phyloP scores from a whole-genome alignment of 2,329 filamentous ascomycete genomes.

The Pezicula carpinea region DNA sequence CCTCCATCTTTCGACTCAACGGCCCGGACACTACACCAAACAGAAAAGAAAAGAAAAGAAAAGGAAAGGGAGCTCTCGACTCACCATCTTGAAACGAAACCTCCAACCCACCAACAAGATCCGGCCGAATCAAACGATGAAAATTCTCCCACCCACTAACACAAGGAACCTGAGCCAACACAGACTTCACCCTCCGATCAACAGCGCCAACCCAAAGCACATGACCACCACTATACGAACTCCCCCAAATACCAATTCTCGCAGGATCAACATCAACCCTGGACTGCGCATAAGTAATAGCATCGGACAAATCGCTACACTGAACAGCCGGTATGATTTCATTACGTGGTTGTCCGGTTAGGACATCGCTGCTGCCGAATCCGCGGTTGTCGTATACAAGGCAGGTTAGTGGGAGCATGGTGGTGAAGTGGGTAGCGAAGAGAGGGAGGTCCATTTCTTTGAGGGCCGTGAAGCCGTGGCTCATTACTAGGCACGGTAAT shows the following conservation, averaged over 20 bases:
- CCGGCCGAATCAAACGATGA: conserved; percentile 28
- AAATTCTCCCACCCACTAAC: conserved; percentile 12
- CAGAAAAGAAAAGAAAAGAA: too few species aligned
- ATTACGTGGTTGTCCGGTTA: conserved; percentile 25
- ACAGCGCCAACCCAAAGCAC: conserved; percentile 33
- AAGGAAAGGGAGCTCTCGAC: too few species aligned
- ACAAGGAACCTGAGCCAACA: conserved; percentile 29
- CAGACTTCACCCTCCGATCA: conserved; percentile 35
- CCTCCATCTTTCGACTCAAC: too few species aligned
- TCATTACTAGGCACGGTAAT: conserved; percentile 19
- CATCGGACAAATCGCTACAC: conserved; percentile 31
- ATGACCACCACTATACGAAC: conserved; percentile 33
- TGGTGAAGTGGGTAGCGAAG: conserved; percentile 21
- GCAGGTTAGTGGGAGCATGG: conserved; percentile 18
- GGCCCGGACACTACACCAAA: too few species aligned
- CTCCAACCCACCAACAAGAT: conserved; percentile 14
- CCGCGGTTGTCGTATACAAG: conserved; percentile 32
- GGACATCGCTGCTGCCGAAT: conserved; percentile 28
- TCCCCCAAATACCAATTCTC: conserved; percentile 34
- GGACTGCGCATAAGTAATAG: conserved; percentile 33
- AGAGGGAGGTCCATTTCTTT: conserved; percentile 20
- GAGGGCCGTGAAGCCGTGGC: conserved; percentile 18
- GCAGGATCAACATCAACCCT: conserved; percentile 26
- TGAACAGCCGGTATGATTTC: conserved; percentile 30
- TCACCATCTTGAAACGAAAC: conserved; percentile 11